Evolutionary conservation across 352 stramenopile genomes (phyloP), one percentile per base, ranked within the genome.

Genomic region (Pythium graminicola): DNA sequence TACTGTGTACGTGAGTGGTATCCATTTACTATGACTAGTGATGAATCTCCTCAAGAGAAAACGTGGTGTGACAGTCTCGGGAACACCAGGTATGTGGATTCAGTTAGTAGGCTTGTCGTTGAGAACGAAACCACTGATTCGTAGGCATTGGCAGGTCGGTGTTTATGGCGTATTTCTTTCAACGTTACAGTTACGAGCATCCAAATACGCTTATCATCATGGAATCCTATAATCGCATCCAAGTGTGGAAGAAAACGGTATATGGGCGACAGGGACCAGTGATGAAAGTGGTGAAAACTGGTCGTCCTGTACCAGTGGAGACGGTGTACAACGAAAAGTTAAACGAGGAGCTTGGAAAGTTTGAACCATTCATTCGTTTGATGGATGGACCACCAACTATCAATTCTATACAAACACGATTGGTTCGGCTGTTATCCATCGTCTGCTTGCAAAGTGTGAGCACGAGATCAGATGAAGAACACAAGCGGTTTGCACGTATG

Each of bases 91-190:
- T 54, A 33, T 26, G 24, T 27, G 5, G 47, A 35, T 13, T 14
- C 17, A 19, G 20, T 48, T 13, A 33, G 41, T 33, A 26, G 17
- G 20, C 28, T 11, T 41, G 35, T 49, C 29, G 4, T 8, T 28
- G 9, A n/a, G 22, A n/a, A n/a, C n/a, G 20, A 46, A 16, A 31
- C 19, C 6, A 3, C 20, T 1, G 41, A 1, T 39, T 6, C 10
- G 17, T 40, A 56, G 49, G 26, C 26, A 56, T 47, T 28, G 50
- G 50, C 13, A 57, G 41, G 50, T 57, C 50, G 28, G 19, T 50
- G 3, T 57, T 50, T 9, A 57, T 57, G 50, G 38, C 20, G 0
- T 43, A 50, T 23, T 57, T 57, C 22, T 50, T 57, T 23, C 39
- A 50, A 29, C 39, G 39, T 14, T 57, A 42, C 50, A 41, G 50